phyloP scores from a whole-genome alignment of 805 yeast genomes.

The Starmerella roubikii region DNA sequence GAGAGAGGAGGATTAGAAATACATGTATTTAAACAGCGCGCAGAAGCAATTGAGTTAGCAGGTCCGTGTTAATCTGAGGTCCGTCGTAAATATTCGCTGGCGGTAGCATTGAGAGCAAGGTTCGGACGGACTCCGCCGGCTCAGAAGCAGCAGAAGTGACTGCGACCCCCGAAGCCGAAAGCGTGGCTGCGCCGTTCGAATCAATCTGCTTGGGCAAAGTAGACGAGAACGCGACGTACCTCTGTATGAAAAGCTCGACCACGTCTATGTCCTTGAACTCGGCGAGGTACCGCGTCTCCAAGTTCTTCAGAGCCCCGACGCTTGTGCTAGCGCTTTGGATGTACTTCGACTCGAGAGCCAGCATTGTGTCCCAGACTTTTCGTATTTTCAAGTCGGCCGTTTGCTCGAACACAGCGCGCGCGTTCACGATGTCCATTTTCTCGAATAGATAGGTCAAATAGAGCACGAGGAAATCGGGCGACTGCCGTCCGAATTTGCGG shows the following conservation, averaged over 20 bases:
- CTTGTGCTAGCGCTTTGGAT: slow-evolving; percentile 41
- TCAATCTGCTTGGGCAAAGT: neutral
- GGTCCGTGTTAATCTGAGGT: slow-evolving; percentile 12
- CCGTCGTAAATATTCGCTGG: slow-evolving; percentile 18
- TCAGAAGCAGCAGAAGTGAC: neutral
- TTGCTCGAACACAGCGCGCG: slow-evolving; percentile 71
- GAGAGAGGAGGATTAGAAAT: no score
- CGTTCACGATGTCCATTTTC: slow-evolving; percentile 56
- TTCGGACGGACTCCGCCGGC: neutral
- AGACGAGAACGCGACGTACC: slow-evolving; percentile 9
- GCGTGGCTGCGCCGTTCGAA: neutral
- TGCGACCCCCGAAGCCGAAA: neutral
- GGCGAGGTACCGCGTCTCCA: slow-evolving; percentile 54
- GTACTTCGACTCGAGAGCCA: slow-evolving; percentile 52
- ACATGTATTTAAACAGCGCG: neutral
- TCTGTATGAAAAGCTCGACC: slow-evolving; percentile 27
- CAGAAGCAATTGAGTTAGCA: slow-evolving; percentile 13
- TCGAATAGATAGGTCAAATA: slow-evolving; percentile 62
- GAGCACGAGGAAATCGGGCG: slow-evolving; percentile 40
- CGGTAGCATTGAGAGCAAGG: slow-evolving; percentile 14
- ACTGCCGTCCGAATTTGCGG: slow-evolving; percentile 40
- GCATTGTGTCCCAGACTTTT: slow-evolving; percentile 42
- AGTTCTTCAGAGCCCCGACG: slow-evolving; percentile 39
- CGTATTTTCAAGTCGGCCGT: slow-evolving; percentile 40
- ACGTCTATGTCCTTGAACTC: slow-evolving; percentile 47